Percentiles rank a stretch among this genome's conserved stretches.
Evolutionary conservation across 257 asterid species (phyloP).

Genomic region (Avicennia marina): DNA sequence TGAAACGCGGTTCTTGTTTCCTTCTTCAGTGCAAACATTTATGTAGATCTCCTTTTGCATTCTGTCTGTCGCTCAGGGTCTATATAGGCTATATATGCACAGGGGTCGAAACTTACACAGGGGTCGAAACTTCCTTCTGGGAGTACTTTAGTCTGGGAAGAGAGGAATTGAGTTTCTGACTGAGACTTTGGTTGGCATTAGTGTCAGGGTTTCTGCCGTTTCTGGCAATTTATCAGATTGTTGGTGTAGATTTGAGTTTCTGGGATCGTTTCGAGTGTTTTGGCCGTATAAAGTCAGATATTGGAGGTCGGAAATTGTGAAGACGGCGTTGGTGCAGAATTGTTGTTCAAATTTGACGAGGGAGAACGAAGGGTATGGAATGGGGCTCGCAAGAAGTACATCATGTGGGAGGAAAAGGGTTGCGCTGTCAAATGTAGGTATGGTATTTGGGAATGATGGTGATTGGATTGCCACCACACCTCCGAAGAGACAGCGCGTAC

Average conservation of each 20-base stretch:
- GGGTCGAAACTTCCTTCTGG: too few relatives aligned
- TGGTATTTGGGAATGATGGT: slow-evolving; percentile 20
- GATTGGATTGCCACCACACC: slow-evolving; percentile 15
- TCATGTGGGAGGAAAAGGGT: slow-evolving; percentile 70
- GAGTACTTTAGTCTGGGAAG: too few relatives aligned
- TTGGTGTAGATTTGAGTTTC: neutral
- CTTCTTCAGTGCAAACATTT: slow-evolving; percentile 33
- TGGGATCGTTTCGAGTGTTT: neutral
- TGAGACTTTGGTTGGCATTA: slow-evolving; percentile 6
- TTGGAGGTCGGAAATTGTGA: slow-evolving; percentile 12
- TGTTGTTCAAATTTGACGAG: slow-evolving; percentile 15
- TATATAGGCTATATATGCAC: too few relatives aligned
- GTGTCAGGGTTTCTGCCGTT: slow-evolving; percentile 2
- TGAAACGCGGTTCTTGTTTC: slow-evolving; percentile 37
- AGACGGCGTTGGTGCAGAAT: slow-evolving; percentile 27
- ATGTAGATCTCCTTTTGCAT: slow-evolving; percentile 35
- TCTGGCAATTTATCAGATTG: slow-evolving; percentile 5
- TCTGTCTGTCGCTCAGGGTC: slow-evolving; percentile 27
- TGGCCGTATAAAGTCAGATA: slow-evolving; percentile 21
- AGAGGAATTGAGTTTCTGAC: neutral
- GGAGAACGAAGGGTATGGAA: slow-evolving; percentile 30
- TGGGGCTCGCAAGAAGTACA: slow-evolving; percentile 45
- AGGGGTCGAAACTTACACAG: too few relatives aligned
- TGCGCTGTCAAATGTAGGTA: slow-evolving; percentile 23
- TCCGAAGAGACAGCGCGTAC: slow-evolving; percentile 39